Percentiles rank a stretch among this genome's conserved stretches.
phyloP scores from a whole-genome alignment of 139 green algal genomes.

The Coccomyxa sp. region DNA sequence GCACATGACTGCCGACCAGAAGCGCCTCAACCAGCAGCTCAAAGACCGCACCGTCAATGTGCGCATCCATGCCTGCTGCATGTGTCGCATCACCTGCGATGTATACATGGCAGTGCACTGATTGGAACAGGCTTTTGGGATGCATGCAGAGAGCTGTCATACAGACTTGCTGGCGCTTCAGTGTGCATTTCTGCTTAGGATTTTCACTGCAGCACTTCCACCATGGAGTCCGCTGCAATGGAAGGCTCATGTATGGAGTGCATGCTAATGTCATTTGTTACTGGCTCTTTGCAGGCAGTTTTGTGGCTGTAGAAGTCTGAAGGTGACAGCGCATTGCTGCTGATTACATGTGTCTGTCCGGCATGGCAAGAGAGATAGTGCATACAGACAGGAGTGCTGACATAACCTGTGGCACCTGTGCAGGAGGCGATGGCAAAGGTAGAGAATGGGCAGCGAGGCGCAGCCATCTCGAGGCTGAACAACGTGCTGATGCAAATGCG shows the following conservation, averaged over 20 bases:
- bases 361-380: no score
- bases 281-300: no score
- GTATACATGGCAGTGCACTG: not conserved
- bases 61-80: conserved; percentile 4
- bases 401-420: not conserved
- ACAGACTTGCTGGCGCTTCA: not conserved
- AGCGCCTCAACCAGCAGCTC: conserved; percentile 73
- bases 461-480: conserved; percentile 58
- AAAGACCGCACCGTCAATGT: conserved; percentile 64
- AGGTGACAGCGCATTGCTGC: no score
- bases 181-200: not conserved
- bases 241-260: no score
- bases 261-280: no score
- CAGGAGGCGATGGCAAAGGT: conserved; percentile 27
- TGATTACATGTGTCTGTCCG: no score
- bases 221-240: no score
- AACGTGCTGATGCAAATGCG: conserved; percentile 96
- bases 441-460: not conserved
- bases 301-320: no score
- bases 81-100: not conserved
- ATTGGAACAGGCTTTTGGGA: no score
- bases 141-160: not conserved
- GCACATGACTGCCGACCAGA: conserved; percentile 70
- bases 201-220: no score
- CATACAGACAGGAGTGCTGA: no score